Evolutionary conservation across 2,329 filamentous ascomycete species (phyloP).

Genomic region (Trichophyton simii): DNA sequence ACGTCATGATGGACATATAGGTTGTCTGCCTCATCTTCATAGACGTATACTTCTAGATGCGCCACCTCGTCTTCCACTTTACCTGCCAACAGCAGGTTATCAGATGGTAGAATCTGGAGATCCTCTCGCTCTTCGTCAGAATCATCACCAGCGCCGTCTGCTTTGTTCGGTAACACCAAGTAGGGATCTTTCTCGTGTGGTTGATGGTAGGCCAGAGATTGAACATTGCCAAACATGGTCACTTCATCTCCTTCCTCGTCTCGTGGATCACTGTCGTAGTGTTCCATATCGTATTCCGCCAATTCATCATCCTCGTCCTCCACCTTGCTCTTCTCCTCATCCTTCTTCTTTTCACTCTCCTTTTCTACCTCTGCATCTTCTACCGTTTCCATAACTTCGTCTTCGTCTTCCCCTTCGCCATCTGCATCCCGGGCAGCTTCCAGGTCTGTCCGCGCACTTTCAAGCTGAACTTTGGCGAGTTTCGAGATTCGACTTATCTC

Average conservation of each 20-base stretch:
- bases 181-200: constrained; percentile 94
- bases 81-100: constrained; percentile 83
- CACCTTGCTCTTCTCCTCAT: constrained; percentile 1
- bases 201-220: constrained; percentile 84
- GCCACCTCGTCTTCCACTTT: constrained; percentile 96
- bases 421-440: constrained; percentile 51
- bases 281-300: constrained; percentile 89
- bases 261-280: constrained; percentile 77
- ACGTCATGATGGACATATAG: constrained; percentile 99
- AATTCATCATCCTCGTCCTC: constrained; percentile 52
- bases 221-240: constrained; percentile 91
- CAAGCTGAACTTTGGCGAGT: constrained; percentile 65
- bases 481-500: constrained; percentile 65
- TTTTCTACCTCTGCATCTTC: constrained; percentile 15
- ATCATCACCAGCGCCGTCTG: constrained; percentile 41
- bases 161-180: constrained; percentile 66
- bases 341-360: constrained; percentile 15
- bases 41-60: constrained; percentile 92
- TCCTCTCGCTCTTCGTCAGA: constrained; percentile 87
- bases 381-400: constrained; percentile 22
- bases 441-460: constrained; percentile 82
- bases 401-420: constrained; percentile 26
- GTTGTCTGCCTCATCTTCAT: constrained; percentile 89
- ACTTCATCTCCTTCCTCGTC: constrained; percentile 57
- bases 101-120: constrained; percentile 78